phyloP scores from a whole-genome alignment of 2,329 filamentous ascomycete genomes.

The Fusarium mexicanum region DNA sequence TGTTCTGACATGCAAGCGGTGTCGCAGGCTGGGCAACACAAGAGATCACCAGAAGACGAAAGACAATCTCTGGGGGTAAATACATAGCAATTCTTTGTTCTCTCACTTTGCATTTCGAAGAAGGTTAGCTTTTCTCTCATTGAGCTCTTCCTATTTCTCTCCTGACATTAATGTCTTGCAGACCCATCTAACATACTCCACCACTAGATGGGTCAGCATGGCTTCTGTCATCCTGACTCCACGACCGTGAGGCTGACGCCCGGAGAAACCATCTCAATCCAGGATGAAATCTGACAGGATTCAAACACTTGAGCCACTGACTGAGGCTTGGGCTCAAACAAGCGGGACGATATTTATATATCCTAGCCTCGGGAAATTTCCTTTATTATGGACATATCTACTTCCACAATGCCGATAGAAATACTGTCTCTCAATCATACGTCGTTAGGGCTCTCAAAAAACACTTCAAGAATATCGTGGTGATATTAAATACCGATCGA shows the following conservation, averaged over 20 bases:
- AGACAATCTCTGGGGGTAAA: no score
- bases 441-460: no score
- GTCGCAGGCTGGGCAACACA: background rate
- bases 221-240: background rate
- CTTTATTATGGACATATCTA: background rate
- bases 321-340: background rate
- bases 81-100: fast-evolving
- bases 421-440: no score
- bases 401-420: background rate
- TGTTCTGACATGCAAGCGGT: background rate
- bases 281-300: constrained; percentile 7
- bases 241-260: background rate
- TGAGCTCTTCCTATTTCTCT: fast-evolving
- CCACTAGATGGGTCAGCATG: background rate
- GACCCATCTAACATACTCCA: background rate
- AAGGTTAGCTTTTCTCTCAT: fast-evolving
- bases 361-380: background rate
- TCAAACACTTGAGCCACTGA: background rate
- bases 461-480: no score
- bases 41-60: background rate
- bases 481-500: background rate
- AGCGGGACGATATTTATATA: background rate
- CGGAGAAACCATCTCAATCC: background rate
- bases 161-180: background rate
- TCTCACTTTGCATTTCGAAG: fast-evolving